phyloP scores from a whole-genome alignment of 2,329 filamentous ascomycete genomes.

The Alternaria viburni region DNA sequence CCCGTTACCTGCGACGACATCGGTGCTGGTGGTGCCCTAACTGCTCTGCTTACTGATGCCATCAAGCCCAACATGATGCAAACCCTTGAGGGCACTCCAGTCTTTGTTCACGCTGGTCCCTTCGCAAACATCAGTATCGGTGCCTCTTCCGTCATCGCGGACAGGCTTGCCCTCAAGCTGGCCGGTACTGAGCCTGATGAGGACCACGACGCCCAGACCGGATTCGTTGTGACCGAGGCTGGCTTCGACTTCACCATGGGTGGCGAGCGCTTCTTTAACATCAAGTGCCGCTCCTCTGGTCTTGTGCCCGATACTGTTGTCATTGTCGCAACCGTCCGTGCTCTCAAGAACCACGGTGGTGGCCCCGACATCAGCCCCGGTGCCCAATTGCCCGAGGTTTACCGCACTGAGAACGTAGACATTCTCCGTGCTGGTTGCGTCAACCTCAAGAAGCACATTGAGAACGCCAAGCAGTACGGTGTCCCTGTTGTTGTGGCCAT shows the following conservation, averaged over 20 bases:
- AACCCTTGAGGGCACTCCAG: constrained; percentile 93
- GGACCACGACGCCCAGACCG: constrained; percentile 79
- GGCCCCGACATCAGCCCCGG: constrained; percentile 93
- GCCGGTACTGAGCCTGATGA: constrained; percentile 93
- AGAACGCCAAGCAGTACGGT: constrained; percentile 86
- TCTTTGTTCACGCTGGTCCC: constrained; percentile 95
- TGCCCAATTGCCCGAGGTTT: constrained; percentile 82
- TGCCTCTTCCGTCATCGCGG: constrained; percentile 91
- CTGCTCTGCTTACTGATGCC: constrained; percentile 95
- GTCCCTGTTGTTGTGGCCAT: constrained; percentile 95
- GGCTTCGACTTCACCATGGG: constrained; percentile 99
- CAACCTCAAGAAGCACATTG: constrained; percentile 94
- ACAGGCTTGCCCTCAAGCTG: constrained; percentile 94
- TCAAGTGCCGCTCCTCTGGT: constrained; percentile 96
- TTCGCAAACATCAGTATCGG: constrained; percentile 99
- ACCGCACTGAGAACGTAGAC: constrained; percentile 92
- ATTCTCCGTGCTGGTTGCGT: constrained; percentile 88
- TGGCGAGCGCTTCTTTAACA: constrained; percentile 99
- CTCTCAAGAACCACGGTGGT: constrained; percentile 95
- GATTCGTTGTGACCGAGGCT: constrained; percentile 94
- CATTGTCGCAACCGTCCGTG: constrained; percentile 92
- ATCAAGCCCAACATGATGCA: constrained; percentile 99
- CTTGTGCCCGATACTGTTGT: constrained; percentile 93
- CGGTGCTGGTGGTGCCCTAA: constrained; percentile 87
- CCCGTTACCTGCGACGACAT: constrained; percentile 96